phyloP scores from a whole-genome alignment of 2,329 filamentous ascomycete genomes.

The Paraphoma chrysanthemicola region DNA sequence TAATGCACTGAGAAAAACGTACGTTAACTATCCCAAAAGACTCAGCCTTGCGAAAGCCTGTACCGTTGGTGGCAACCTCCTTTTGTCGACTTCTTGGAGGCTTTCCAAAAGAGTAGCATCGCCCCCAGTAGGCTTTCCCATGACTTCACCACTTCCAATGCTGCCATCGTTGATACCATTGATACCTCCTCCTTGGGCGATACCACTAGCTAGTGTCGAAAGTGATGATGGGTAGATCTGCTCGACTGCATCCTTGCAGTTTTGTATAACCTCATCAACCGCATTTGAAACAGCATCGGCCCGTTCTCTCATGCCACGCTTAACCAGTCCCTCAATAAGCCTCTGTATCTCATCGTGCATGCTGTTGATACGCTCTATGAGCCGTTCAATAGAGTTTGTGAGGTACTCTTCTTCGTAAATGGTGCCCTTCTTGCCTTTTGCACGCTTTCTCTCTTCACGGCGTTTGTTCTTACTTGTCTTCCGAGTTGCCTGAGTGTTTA shows the following conservation, averaged over 20 bases:
- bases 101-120: constrained; percentile 57
- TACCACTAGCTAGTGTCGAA: background rate
- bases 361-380: constrained; percentile 82
- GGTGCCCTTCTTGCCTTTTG: constrained; percentile 91
- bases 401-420: constrained; percentile 99
- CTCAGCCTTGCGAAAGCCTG: constrained; percentile 58
- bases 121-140: constrained; percentile 47
- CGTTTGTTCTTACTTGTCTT: constrained; percentile 87
- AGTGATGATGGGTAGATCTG: constrained; percentile 54
- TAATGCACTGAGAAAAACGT: too few relatives aligned
- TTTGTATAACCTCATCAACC: constrained; percentile 75
- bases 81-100: constrained; percentile 47
- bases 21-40: constrained; percentile 24
- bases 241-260: constrained; percentile 69
- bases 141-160: constrained; percentile 11
- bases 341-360: constrained; percentile 74
- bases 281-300: constrained; percentile 78
- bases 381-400: constrained; percentile 81
- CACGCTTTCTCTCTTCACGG: constrained; percentile 93
- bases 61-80: constrained; percentile 58
- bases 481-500: constrained; percentile 75
- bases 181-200: background rate
- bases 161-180: background rate
- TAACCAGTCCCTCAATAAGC: constrained; percentile 77
- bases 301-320: constrained; percentile 85